Percentiles rank a stretch among this genome's conserved stretches.
These are phyloP conservation scores for Aaosphaeria pasadenensis DNA, from an alignment of 2,329 filamentous ascomycete species.

Conservation along the genomic window DNA sequence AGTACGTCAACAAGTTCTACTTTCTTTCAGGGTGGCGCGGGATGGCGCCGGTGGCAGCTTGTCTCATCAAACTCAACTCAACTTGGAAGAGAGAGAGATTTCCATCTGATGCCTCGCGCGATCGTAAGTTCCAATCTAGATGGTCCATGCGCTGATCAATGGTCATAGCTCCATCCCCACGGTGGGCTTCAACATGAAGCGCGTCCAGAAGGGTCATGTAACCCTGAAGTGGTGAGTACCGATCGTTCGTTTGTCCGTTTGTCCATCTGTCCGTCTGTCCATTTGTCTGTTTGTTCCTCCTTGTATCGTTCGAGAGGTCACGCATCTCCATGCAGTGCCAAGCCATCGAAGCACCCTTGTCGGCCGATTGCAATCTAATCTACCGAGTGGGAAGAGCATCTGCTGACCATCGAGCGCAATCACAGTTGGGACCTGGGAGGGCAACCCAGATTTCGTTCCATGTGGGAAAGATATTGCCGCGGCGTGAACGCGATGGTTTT, in stretches of 20 bases:
- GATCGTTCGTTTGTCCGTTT: constrained; percentile 2
- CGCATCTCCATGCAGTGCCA: constrained; percentile 36
- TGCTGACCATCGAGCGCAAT: constrained; percentile 33
- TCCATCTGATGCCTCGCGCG: constrained; percentile 25
- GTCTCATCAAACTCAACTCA: constrained; percentile 14
- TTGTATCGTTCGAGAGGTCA: constrained; percentile 14
- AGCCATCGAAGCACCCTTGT: constrained; percentile 26
- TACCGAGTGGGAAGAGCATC: constrained; percentile 24
- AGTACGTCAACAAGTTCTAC: constrained; percentile 64
- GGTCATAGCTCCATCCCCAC: constrained; percentile 87
- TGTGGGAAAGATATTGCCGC: constrained; percentile 99
- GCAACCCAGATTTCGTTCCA: constrained; percentile 92
- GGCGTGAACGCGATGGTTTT: constrained; percentile 98
- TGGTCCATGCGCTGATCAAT: constrained; percentile 36
- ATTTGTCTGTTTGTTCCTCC: constrained; percentile 15
- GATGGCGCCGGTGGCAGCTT: constrained; percentile 14
- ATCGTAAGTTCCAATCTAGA: constrained; percentile 20
- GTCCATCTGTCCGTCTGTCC: constrained; percentile 14
- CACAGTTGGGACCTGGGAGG: constrained; percentile 90
- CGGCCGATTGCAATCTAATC: constrained; percentile 23
- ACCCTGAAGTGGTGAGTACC: constrained; percentile 80
- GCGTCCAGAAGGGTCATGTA: constrained; percentile 95
- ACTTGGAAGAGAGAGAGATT: constrained; percentile 1
- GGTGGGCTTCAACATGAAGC: constrained; percentile 99
- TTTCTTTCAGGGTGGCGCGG: constrained; percentile 18